A percentile compares a stretch with the other conserved stretches of the same genome.
These are phyloP conservation scores for Microbotryum saponariae DNA, from an alignment of 1,284 basidiomycete species.

Conservation along the genomic window DNA sequence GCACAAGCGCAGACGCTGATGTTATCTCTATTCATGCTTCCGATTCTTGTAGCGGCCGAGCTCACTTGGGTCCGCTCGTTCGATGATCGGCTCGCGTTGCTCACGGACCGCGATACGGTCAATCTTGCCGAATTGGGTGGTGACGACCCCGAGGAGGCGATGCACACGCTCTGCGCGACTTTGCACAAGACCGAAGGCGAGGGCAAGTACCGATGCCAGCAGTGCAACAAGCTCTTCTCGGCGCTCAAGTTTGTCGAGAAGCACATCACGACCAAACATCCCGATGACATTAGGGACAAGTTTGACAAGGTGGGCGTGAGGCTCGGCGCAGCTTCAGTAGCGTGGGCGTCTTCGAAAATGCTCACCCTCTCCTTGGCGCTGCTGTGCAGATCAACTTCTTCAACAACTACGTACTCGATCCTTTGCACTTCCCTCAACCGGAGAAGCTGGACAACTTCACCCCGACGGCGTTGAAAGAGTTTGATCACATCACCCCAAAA, in stretches of 20 bases:
- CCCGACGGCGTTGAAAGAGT: background rate
- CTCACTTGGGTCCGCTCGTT: conserved; percentile 79
- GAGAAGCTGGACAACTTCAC: conserved; percentile 3
- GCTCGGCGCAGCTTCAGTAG: background rate
- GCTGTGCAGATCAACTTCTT: conserved; percentile 64
- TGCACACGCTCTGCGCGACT: conserved; percentile 65
- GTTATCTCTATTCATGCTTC: background rate
- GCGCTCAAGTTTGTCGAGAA: conserved; percentile 92
- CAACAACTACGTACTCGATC: conserved; percentile 89
- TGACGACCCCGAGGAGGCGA: conserved; percentile 80
- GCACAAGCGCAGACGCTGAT: background rate
- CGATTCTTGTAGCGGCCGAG: conserved; percentile 47
- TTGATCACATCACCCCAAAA: background rate
- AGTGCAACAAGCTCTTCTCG: conserved; percentile 90
- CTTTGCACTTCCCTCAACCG: conserved; percentile 60
- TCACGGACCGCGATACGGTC: conserved; percentile 64
- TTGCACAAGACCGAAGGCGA: conserved; percentile 80
- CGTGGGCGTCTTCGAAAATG: background rate
- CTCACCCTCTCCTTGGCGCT: background rate
- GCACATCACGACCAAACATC: conserved; percentile 38
- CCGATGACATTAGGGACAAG: conserved; percentile 31
- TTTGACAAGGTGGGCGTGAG: conserved; percentile 23
- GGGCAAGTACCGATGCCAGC: conserved; percentile 88
- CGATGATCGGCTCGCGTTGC: conserved; percentile 68
- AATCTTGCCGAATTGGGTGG: conserved; percentile 81